phyloP scores from a whole-genome alignment of 257 asterid species.

The Anisodus tanguticus region DNA sequence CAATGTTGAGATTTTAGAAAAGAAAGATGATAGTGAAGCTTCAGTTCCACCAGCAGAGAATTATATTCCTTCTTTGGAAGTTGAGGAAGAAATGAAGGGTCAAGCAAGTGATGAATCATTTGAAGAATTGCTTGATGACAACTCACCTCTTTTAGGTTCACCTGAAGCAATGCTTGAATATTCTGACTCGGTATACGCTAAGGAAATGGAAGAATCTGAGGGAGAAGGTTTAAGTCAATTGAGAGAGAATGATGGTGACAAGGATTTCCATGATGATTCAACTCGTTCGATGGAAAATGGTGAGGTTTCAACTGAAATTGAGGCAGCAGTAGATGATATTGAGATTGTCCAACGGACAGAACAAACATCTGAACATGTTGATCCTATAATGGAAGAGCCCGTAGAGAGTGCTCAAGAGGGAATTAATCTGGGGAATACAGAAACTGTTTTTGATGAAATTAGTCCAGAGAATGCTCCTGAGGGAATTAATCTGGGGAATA shows the following conservation, averaged over 20 bases:
- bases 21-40: conserved; percentile 35
- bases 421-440: conserved; percentile 24
- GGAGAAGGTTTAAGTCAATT: not conserved
- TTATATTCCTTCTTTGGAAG: conserved; percentile 29
- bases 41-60: conserved; percentile 24
- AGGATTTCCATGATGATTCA: not conserved
- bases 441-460: too few relatives aligned
- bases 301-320: conserved; percentile 24
- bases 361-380: conserved; percentile 29
- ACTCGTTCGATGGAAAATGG: not conserved
- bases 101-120: conserved; percentile 15
- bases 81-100: conserved; percentile 21
- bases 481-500: too few relatives aligned
- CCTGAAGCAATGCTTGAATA: not conserved
- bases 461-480: too few relatives aligned
- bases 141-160: not conserved
- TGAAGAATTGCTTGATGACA: not conserved
- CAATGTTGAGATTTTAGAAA: conserved; percentile 23
- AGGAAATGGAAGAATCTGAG: not conserved
- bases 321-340: conserved; percentile 32
- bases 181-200: not conserved
- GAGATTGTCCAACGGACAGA: conserved; percentile 23
- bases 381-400: conserved; percentile 19
- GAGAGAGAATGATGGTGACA: not conserved
- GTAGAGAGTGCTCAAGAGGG: conserved; percentile 27